Conservation (phyloP, 2,329 filamentous ascomycete genomes). For the Nigrospora osmanthi region DNA sequence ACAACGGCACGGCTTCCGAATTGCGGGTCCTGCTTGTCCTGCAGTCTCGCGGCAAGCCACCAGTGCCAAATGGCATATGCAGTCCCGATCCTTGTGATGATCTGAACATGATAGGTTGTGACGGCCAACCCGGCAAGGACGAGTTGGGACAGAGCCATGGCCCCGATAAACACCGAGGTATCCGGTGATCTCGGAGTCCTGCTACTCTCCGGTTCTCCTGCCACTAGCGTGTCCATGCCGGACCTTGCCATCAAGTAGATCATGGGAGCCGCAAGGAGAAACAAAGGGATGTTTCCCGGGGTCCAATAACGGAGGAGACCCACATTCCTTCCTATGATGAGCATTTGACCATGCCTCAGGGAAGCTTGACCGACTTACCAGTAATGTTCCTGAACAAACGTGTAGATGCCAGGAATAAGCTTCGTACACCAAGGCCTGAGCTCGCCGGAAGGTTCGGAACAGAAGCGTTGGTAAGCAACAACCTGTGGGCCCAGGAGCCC, state of each 20-base stretch:
- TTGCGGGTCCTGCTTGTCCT: conserved; percentile 19
- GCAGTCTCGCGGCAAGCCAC: conserved; percentile 54
- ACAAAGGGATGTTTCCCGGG: conserved; percentile 75
- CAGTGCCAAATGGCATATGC: conserved; percentile 88
- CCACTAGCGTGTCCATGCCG: conserved; percentile 31
- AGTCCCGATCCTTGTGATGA: conserved; percentile 82
- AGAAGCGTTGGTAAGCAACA: conserved; percentile 68
- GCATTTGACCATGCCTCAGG: conserved; percentile 10
- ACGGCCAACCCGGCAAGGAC: conserved; percentile 64
- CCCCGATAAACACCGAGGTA: conserved; percentile 29
- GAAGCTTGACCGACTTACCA: conserved; percentile 55
- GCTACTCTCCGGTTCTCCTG: neutral
- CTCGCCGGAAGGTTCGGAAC: conserved; percentile 27
- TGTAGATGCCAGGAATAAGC: conserved; percentile 78
- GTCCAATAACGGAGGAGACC: conserved; percentile 92
- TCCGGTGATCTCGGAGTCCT: neutral
- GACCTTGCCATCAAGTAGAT: conserved; percentile 61
- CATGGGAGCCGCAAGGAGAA: conserved; percentile 75
- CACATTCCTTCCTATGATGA: conserved; percentile 56
- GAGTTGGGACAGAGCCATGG: conserved; percentile 65
- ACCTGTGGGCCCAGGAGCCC: conserved; percentile 68
- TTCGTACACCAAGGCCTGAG: conserved; percentile 67
- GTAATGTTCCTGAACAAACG: conserved; percentile 81
- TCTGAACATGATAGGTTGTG: conserved; percentile 85
- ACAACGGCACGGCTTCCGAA: conserved; percentile 38